phyloP scores from a whole-genome alignment of 2,329 filamentous ascomycete genomes.

The Gnomoniopsis sp. region DNA sequence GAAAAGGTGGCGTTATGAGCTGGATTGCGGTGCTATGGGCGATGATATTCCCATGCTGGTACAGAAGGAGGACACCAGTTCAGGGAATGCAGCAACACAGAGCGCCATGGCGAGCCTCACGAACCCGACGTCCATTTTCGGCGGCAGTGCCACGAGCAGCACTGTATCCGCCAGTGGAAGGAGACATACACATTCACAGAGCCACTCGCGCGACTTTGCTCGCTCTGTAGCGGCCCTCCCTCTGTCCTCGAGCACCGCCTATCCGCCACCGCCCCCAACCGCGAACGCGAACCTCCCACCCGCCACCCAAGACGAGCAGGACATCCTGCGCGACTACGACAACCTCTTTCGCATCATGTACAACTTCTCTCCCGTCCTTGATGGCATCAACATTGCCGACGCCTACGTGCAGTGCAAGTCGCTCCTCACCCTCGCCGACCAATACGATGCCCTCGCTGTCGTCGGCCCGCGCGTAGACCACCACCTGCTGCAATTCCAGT shows the following conservation, averaged over 20 bases:
- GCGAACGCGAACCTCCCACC: slow-evolving; percentile 29
- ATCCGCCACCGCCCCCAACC: slow-evolving; percentile 33
- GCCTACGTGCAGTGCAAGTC: slow-evolving; percentile 94
- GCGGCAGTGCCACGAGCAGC: slow-evolving; percentile 34
- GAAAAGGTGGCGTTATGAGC: slow-evolving; percentile 79
- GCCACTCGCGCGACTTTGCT: slow-evolving; percentile 62
- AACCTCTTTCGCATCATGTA: slow-evolving; percentile 96
- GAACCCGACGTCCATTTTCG: slow-evolving; percentile 50
- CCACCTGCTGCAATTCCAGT: slow-evolving; percentile 88
- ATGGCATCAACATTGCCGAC: slow-evolving; percentile 83
- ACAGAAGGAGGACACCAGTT: slow-evolving; percentile 59
- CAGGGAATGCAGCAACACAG: slow-evolving; percentile 4
- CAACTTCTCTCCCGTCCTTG: slow-evolving; percentile 80
- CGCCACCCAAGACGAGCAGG: slow-evolving; percentile 61
- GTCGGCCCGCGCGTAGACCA: slow-evolving; percentile 90
- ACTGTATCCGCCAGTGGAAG: slow-evolving; percentile 43
- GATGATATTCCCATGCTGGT: slow-evolving; percentile 85
- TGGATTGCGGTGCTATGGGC: slow-evolving; percentile 70
- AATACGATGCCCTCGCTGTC: slow-evolving; percentile 86
- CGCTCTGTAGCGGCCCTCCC: slow-evolving; percentile 81
- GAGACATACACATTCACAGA: slow-evolving; percentile 48
- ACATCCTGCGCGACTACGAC: slow-evolving; percentile 87
- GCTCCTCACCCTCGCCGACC: slow-evolving; percentile 82
- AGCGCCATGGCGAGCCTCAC: slow-evolving; percentile 6
- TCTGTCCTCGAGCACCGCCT: slow-evolving; percentile 41